Percentiles rank a stretch among this genome's conserved stretches.
Evolutionary conservation across 345 rosid species (phyloP).

Genomic region (Draba incana): DNA sequence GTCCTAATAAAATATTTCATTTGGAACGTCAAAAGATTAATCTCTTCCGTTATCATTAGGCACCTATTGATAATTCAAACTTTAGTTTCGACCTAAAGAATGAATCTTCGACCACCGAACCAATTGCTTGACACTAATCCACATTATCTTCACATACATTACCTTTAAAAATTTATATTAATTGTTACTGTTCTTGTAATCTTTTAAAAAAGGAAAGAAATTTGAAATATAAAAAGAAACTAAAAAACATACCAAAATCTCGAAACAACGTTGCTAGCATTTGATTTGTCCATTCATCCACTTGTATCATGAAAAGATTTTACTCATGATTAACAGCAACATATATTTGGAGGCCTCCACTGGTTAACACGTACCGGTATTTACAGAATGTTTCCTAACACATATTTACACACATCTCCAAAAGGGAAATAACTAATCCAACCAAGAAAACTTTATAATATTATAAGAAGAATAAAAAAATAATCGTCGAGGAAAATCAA

Average conservation of each 20-base stretch:
- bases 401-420: conserved; percentile 2
- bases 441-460: conserved; percentile 17
- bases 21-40: too few species aligned
- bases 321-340: conserved; percentile 31
- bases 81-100: too few species aligned
- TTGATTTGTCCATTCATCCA: background rate
- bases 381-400: conserved; percentile 7
- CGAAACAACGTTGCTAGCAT: conserved; percentile 15
- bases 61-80: too few species aligned
- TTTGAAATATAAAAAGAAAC: too few species aligned
- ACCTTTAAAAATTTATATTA: too few species aligned
- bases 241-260: conserved; percentile 3
- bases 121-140: too few species aligned
- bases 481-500: conserved; percentile 13
- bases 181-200: too few species aligned
- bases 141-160: too few species aligned
- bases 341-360: conserved; percentile 17
- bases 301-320: background rate
- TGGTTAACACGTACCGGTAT: conserved; percentile 34
- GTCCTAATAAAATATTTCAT: too few species aligned
- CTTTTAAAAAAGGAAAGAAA: too few species aligned
- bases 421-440: background rate
- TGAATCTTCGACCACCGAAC: too few species aligned
- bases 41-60: too few species aligned
- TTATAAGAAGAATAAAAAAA: background rate